Evolutionary conservation across 1,284 basidiomycete species (phyloP).

Genomic region (Athelia sp.): DNA sequence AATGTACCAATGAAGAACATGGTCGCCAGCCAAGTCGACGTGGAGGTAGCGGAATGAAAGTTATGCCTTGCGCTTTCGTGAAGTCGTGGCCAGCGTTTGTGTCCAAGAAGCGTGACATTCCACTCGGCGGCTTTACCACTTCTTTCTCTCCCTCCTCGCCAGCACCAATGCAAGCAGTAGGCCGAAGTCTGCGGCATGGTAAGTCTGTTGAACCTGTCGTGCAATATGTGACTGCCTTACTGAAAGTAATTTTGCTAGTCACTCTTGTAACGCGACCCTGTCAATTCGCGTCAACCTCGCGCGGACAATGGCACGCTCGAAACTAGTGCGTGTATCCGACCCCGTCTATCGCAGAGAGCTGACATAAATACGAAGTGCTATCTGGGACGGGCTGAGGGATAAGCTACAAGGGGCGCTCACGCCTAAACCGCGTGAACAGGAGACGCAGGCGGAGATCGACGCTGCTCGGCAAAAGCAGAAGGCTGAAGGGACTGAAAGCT

Average conservation of each 20-base stretch:
- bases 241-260: no score
- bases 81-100: neutral
- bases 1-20: conserved; percentile 58
- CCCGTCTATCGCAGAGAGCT: neutral
- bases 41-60: conserved; percentile 6
- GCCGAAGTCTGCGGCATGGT: conserved; percentile 17
- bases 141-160: no score
- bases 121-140: conserved; percentile 4
- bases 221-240: no score
- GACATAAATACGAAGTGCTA: neutral
- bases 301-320: conserved; percentile 27
- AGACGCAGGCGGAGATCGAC: conserved; percentile 41
- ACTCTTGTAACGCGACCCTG: conserved; percentile 9
- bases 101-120: conserved; percentile 7
- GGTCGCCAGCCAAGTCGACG: conserved; percentile 23
- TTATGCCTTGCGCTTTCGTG: no score
- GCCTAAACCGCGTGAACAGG: conserved; percentile 41
- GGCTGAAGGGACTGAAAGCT: conserved; percentile 45
- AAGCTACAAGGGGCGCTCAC: conserved; percentile 62
- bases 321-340: conserved; percentile 4
- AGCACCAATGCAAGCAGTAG: conserved; percentile 29
- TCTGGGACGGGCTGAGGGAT: conserved; percentile 32
- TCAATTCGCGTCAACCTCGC: conserved; percentile 21
- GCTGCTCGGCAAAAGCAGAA: conserved; percentile 48
- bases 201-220: conserved; percentile 2